Conservation (phyloP, 2,329 filamentous ascomycete genomes). For the Cercospora sesami region DNA sequence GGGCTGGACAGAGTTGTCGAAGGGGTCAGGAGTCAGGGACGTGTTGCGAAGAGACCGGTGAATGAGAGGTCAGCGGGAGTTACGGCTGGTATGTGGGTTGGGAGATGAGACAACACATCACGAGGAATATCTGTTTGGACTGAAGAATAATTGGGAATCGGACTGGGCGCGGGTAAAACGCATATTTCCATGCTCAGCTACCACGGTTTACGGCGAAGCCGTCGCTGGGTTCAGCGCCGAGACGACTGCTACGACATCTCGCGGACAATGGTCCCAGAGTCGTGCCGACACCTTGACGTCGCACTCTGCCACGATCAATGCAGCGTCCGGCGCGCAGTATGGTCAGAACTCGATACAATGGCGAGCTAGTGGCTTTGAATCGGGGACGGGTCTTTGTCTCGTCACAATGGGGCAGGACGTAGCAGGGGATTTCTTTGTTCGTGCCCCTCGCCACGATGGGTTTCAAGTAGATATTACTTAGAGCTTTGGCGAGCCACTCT, state of each 20-base stretch:
- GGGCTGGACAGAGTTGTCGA: slow-evolving; percentile 83
- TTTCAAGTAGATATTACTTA: not conserved
- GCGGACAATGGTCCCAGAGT: not conserved
- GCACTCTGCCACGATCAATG: not conserved
- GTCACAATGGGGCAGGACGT: not conserved
- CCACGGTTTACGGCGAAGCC: not conserved
- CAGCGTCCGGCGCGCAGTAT: not conserved
- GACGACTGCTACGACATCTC: not conserved
- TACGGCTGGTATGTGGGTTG: slow-evolving; percentile 40
- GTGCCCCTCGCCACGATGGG: not conserved
- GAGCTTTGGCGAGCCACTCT: not conserved
- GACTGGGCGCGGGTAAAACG: not conserved
- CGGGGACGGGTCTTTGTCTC: not conserved
- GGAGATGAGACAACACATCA: slow-evolving; percentile 31
- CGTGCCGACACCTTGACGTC: not conserved
- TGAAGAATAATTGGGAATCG: not conserved
- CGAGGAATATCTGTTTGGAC: not conserved
- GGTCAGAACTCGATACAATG: not conserved
- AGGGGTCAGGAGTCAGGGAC: slow-evolving; percentile 73
- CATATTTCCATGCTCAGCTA: not conserved
- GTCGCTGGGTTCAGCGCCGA: not conserved
- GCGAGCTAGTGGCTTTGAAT: not conserved
- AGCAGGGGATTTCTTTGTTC: not conserved
- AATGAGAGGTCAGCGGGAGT: slow-evolving; percentile 60
- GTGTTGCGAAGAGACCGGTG: slow-evolving; percentile 74